These are phyloP conservation scores for Aspergillus amoenus DNA, from an alignment of 2,329 filamentous ascomycete species.

Conservation along the genomic window DNA sequence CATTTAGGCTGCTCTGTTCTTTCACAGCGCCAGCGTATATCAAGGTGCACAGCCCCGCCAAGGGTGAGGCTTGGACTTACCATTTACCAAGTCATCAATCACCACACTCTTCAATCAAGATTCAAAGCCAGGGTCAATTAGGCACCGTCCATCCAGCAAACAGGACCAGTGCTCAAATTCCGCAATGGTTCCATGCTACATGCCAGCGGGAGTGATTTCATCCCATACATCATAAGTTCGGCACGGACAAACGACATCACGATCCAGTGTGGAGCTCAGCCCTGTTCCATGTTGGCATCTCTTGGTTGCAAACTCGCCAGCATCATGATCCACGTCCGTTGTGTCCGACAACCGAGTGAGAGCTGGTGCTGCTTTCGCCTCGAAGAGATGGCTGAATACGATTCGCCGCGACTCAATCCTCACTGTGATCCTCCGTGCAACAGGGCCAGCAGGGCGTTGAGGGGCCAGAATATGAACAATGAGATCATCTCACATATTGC, in stretches of 20 bases:
- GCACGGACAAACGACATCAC: not conserved
- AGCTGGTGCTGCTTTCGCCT: not conserved
- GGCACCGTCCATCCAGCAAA: not conserved
- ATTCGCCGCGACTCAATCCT: not conserved
- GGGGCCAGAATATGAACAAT: not conserved
- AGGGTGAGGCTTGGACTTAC: not conserved
- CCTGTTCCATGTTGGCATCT: constrained; percentile 1
- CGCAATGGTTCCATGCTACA: not conserved
- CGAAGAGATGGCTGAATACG: not conserved
- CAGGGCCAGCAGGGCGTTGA: too few species aligned
- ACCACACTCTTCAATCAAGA: not conserved
- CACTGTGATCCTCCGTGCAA: not conserved
- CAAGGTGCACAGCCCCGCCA: constrained; percentile 3
- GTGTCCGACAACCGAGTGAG: not conserved
- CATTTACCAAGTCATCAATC: not conserved
- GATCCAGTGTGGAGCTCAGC: not conserved
- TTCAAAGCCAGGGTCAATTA: not conserved
- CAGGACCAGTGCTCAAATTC: not conserved
- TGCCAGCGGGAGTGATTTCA: not conserved
- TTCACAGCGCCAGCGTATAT: not conserved
- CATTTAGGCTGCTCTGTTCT: not conserved
- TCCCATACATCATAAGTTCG: not conserved
- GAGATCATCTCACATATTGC: not conserved
- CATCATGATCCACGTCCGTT: not conserved
- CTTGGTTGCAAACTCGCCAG: not conserved